These are phyloP conservation scores for Gliomastix tumulicola DNA, from an alignment of 2,329 filamentous ascomycete species.

Conservation along the genomic window DNA sequence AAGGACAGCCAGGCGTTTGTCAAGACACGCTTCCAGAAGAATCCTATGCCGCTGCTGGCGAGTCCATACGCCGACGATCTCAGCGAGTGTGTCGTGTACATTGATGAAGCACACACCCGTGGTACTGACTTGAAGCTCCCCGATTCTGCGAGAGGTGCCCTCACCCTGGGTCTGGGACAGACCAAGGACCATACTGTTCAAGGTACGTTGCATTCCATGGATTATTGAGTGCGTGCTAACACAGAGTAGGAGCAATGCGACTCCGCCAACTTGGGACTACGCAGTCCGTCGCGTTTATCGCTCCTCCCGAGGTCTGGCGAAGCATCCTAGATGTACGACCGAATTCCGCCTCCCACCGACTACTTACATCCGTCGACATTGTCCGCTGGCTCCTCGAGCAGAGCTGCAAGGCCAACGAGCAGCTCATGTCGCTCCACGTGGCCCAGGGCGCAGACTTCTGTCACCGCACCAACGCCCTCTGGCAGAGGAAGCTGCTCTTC, in stretches of 20 bases:
- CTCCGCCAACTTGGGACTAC: slow-evolving; percentile 49
- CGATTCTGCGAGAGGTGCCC: slow-evolving; percentile 33
- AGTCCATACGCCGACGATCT: slow-evolving; percentile 48
- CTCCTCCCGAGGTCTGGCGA: slow-evolving; percentile 54
- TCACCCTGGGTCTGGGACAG: slow-evolving; percentile 49
- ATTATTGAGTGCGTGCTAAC: neutral
- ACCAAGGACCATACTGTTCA: slow-evolving; percentile 57
- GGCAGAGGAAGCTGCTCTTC: slow-evolving; percentile 30
- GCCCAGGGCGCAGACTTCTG: slow-evolving; percentile 57
- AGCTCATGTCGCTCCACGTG: slow-evolving; percentile 50
- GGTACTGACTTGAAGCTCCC: slow-evolving; percentile 54
- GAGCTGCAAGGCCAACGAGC: slow-evolving; percentile 52
- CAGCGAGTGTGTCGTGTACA: slow-evolving; percentile 44
- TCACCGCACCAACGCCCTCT: slow-evolving; percentile 40
- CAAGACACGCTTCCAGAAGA: slow-evolving; percentile 21
- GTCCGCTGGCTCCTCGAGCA: slow-evolving; percentile 57
- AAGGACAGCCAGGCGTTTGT: slow-evolving; percentile 15
- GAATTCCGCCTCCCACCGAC: no score
- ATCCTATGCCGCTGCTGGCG: slow-evolving; percentile 40
- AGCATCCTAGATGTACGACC: slow-evolving; percentile 43
- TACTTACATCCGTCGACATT: slow-evolving; percentile 12
- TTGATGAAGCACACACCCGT: slow-evolving; percentile 55
- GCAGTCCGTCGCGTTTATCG: slow-evolving; percentile 49
- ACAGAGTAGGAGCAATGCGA: slow-evolving; percentile 52
- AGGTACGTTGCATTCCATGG: slow-evolving; percentile 27